Evolutionary conservation across 441 rosid genomes (phyloP), one percentile per base, ranked within the genome.

Genomic region (Brassica balearica): DNA sequence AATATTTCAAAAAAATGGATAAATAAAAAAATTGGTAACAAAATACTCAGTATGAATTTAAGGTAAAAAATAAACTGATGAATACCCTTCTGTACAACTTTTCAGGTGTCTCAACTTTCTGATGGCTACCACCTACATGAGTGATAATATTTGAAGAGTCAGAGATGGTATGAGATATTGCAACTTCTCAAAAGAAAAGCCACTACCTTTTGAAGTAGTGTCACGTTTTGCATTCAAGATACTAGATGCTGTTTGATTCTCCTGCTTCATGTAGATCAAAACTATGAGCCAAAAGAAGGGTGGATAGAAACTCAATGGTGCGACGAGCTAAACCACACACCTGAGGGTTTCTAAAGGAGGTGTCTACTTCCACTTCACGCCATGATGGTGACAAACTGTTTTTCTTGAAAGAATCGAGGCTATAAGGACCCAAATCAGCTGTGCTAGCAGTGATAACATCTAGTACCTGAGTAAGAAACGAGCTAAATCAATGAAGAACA

Each of bases 361-460:
- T 74, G 69, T 82, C 75, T 58, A 61, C 77, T 58, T 86, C 90
- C 59, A 20, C 61, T 77, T 76, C 78, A 34, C 77, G 87, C 99
- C 98, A 96, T 12, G 99, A 96, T 67, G 95, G 91, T 69, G 98
- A 83, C 82, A 88, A 48, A 79, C 88, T 87, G 68, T 72, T 88
- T 81, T 89, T 90, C 84, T 91, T 88, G 72, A 94, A 90, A 68
- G 86, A 84, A 87, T 89, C 95, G 72, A 96, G 90, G 85, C 92
- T 94, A 77, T 82, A 78, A 80, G 96, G 97, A 55, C 94, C 93
- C 89, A 90, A 76, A 85, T 94, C 95, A 73, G 87, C 88, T 12
- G 94, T 96, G 86, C 91, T 86, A 38, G 91, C 77, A 23, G 83
- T 41, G 65, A 96, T 83, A 71, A 87, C 89, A 77, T 94, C 92